Base-by-base conservation (phyloP, 2,329 filamentous ascomycete species). In the Fusarium camptoceras region DNA sequence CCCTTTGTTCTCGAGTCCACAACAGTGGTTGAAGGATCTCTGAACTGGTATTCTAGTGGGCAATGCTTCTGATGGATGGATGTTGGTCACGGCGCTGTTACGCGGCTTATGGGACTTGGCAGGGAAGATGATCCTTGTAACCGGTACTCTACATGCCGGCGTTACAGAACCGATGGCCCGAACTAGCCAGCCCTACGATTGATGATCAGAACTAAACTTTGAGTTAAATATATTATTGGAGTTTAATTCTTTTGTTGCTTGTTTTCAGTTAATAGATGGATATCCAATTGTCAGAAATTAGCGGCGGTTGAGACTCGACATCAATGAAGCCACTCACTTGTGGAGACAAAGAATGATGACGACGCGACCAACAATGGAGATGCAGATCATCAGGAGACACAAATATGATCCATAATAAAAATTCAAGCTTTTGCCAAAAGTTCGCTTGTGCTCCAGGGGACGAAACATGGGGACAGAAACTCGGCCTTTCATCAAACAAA, bases 371-470 rank as follows among this genome's bases (percentile, higher is more conserved):
- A 50, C 18, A 25, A 50, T 50, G 20, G 49, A 53, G 34, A 53
- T 56, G 54, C 24, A 49, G 54, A 56, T 56, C 54, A 56, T 39
- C 54, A 56, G 54, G 54, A 56, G 54, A 18, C 8, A 37, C 27
- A 24, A 28, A 30, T 31, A 12, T 11, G 54, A 16, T 56, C 54
- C 54, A 56, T 56, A 56, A 56, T 37, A 56, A 49, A 39, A 18
- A 49, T 49, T 49, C 54, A 56, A 56, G 54, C 54, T 56, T 56
- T 56, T 56, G 49, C 49, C 49, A 51, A 51, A 31, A 51, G 41
- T 51, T 51, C 49, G 49, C 49, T 51, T 51, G 24, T 41, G 7
- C 34, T 24, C 20, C 31, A 51, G 31, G 49, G 49, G 18, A 27
- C 31, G 49, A 51, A 51, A 51, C 22, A 51, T 51, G 49, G 49